phyloP scores from a whole-genome alignment of 202 grass and related monocot species.

The Hordeum pubiflorum region DNA sequence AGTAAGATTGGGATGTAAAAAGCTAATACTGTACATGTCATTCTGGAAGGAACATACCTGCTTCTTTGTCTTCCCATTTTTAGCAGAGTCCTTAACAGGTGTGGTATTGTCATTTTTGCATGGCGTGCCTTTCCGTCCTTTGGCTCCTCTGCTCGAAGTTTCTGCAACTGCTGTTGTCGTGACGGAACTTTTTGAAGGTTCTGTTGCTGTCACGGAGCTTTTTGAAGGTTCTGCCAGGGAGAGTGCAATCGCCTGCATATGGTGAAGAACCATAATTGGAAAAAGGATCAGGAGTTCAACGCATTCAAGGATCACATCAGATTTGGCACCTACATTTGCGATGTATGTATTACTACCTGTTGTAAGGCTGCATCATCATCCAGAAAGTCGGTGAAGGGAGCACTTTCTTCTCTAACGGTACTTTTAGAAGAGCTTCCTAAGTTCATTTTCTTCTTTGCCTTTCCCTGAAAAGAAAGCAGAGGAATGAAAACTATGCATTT shows the following conservation, averaged over 20 bases:
- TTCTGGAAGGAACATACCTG: slow-evolving; percentile 30
- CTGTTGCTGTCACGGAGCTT: background rate
- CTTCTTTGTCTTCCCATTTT: slow-evolving; percentile 47
- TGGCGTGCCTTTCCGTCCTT: slow-evolving; percentile 25
- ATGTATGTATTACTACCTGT: slow-evolving; percentile 35
- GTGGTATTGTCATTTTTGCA: slow-evolving; percentile 26
- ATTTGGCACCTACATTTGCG: background rate
- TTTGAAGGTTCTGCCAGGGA: slow-evolving; percentile 43
- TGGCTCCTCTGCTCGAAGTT: slow-evolving; percentile 17
- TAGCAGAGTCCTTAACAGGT: slow-evolving; percentile 25
- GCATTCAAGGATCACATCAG: background rate
- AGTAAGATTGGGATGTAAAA: background rate
- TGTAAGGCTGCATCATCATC: slow-evolving; percentile 65
- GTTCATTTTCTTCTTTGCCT: slow-evolving; percentile 37
- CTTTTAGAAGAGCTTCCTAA: slow-evolving; percentile 25
- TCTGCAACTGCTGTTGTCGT: background rate
- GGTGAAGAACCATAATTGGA: background rate
- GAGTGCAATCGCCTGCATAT: slow-evolving; percentile 77
- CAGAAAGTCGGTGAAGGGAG: slow-evolving; percentile 28
- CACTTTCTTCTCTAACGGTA: background rate
- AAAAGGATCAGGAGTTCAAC: background rate
- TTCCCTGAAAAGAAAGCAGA: slow-evolving; percentile 40
- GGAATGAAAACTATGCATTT: background rate
- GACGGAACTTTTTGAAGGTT: background rate
- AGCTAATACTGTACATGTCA: background rate